These are phyloP conservation scores for Chlorociboria aeruginascens DNA, from an alignment of 495 filamentous ascomycete genomes.

Conservation along the genomic window DNA sequence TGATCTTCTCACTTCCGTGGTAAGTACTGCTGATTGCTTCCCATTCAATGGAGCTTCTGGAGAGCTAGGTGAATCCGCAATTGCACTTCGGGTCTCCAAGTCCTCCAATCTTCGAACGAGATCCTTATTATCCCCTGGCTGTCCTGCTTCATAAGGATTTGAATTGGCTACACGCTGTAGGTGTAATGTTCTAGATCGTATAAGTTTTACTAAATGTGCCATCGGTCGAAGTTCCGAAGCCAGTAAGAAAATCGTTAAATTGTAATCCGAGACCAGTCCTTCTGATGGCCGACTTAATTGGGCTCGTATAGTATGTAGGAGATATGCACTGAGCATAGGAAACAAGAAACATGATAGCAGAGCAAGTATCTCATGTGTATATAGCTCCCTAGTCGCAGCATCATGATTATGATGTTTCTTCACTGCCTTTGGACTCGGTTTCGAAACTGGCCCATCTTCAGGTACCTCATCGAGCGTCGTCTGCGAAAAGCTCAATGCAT, in stretches of 20 bases:
- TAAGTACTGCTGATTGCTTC: slow-evolving; percentile 34
- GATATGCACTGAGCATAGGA: slow-evolving; percentile 63
- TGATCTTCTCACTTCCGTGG: slow-evolving; percentile 46
- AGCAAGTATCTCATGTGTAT: slow-evolving; percentile 60
- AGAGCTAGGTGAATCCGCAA: slow-evolving; percentile 15
- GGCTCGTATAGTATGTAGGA: slow-evolving; percentile 62
- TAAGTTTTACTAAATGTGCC: slow-evolving; percentile 67
- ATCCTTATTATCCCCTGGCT: slow-evolving; percentile 39
- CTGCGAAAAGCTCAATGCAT: slow-evolving; percentile 15
- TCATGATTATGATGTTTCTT: slow-evolving; percentile 14
- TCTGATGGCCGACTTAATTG: slow-evolving; percentile 75
- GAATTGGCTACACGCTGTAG: slow-evolving; percentile 63
- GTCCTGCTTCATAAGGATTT: slow-evolving; percentile 31
- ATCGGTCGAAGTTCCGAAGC: slow-evolving; percentile 76
- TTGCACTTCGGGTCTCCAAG: slow-evolving; percentile 49
- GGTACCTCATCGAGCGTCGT: slow-evolving; percentile 28
- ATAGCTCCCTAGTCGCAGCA: slow-evolving; percentile 51
- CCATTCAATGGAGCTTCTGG: slow-evolving; percentile 13
- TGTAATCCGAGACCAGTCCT: slow-evolving; percentile 80
- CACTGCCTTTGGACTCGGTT: slow-evolving; percentile 5
- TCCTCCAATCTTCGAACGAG: slow-evolving; percentile 54
- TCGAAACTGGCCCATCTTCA: slow-evolving; percentile 22
- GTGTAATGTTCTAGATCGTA: slow-evolving; percentile 68
- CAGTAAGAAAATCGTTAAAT: slow-evolving; percentile 86
- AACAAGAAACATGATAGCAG: slow-evolving; percentile 68